Evolutionary conservation across 768 basidiomycete species (phyloP).

Genomic region (Phylloporus sp.): DNA sequence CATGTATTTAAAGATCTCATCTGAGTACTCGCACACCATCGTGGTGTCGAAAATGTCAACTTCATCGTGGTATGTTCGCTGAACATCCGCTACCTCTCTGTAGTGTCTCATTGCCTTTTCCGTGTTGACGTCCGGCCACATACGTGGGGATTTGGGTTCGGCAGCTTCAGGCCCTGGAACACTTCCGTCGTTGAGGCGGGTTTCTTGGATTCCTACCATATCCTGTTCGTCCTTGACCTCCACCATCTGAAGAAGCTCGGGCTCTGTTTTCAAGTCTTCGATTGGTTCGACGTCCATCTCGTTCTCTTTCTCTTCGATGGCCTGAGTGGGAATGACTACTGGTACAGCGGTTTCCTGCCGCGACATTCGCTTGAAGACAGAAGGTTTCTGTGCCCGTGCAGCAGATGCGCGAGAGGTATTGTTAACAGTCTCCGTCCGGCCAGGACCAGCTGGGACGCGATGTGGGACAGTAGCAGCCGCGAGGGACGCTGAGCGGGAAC

Average conservation of each 20-base stretch:
- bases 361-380: conserved; percentile 40
- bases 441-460: conserved; percentile 66
- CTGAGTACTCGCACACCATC: conserved; percentile 99
- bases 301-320: conserved; percentile 47
- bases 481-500: conserved; percentile 64
- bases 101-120: conserved; percentile 55
- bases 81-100: conserved; percentile 63
- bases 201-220: conserved; percentile 52
- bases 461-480: conserved; percentile 59
- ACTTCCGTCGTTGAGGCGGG: conserved; percentile 46
- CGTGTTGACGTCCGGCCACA: conserved; percentile 76
- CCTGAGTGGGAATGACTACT: conserved; percentile 36
- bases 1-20: conserved; percentile 98
- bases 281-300: conserved; percentile 61
- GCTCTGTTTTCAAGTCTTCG: conserved; percentile 35
- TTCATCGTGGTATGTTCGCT: conserved; percentile 62
- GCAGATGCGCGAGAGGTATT: conserved; percentile 36
- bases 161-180: conserved; percentile 34
- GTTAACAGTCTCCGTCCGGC: conserved; percentile 42
- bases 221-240: conserved; percentile 57
- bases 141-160: conserved; percentile 42
- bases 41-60: conserved; percentile 70
- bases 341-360: conserved; percentile 41
- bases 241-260: conserved; percentile 37
- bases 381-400: conserved; percentile 26